phyloP scores from a whole-genome alignment of 2,329 filamentous ascomycete genomes.

The Xylariaceae sp. region DNA sequence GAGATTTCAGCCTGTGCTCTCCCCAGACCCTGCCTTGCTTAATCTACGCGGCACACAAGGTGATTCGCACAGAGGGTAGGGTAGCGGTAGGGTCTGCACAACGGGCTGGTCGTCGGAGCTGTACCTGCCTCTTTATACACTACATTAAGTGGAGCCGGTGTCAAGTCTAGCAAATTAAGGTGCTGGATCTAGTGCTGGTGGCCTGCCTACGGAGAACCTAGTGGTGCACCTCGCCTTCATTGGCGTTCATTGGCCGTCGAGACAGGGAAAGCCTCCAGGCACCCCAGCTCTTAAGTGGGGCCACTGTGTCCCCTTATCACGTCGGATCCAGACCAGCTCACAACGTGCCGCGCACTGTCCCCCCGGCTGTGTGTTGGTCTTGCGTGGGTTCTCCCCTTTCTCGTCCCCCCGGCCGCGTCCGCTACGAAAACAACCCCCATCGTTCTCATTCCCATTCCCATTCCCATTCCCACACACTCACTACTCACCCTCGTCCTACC shows the following conservation, averaged over 20 bases:
- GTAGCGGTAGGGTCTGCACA: neutral
- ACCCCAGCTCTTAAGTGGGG: neutral
- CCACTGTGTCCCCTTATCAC: neutral
- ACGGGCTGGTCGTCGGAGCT: neutral
- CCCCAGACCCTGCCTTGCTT: no score
- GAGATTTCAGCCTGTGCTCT: neutral
- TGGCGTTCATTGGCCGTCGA: neutral
- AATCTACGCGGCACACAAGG: no score
- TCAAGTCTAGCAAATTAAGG: neutral
- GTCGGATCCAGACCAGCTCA: slow-evolving; percentile 12
- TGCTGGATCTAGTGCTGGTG: neutral
- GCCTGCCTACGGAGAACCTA: neutral
- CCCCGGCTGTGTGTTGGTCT: neutral
- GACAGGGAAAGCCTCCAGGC: neutral
- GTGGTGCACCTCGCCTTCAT: neutral
- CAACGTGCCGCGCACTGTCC: slow-evolving; percentile 8
- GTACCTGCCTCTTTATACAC: neutral
- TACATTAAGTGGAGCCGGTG: neutral
- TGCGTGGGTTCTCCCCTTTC: slow-evolving; percentile 13
- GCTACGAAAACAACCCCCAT: slow-evolving; percentile 16
- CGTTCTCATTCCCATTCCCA: slow-evolving; percentile 13
- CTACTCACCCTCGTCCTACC: slow-evolving; percentile 16
- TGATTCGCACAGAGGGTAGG: neutral
- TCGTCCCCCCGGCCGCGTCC: slow-evolving; percentile 9
- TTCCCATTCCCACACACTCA: slow-evolving; percentile 8